Percentiles rank a stretch among this genome's conserved stretches.
These are phyloP conservation scores for Trypanosoma melophagium DNA, from an alignment of 208 protist genomes.

Conservation along the genomic window DNA sequence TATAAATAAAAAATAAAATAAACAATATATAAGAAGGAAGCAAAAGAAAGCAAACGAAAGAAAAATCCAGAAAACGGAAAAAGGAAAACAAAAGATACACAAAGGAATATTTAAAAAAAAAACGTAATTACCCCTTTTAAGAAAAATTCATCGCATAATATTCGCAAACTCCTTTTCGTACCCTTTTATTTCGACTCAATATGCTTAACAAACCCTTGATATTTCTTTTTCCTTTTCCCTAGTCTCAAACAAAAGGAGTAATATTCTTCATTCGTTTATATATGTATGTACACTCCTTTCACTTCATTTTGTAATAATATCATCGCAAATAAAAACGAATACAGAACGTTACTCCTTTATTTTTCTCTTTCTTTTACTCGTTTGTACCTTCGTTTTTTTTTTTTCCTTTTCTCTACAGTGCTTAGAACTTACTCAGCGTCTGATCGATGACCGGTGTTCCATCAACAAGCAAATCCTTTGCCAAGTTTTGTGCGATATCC, in stretches of 20 bases:
- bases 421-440: constrained; percentile 25
- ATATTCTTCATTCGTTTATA: background rate
- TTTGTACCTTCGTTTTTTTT: background rate
- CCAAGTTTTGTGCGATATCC: constrained; percentile 59
- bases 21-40: constrained; percentile 22
- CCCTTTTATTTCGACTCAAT: too few relatives aligned
- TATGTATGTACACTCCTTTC: background rate
- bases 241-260: too few relatives aligned
- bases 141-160: too few relatives aligned
- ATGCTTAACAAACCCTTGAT: too few relatives aligned
- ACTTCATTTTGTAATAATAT: background rate
- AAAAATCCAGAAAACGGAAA: constrained; percentile 10
- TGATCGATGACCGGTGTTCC: constrained; percentile 31
- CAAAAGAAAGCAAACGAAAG: background rate
- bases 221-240: too few relatives aligned
- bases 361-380: too few relatives aligned
- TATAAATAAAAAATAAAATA: constrained; percentile 21
- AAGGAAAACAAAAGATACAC: background rate
- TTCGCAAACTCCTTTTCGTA: too few relatives aligned
- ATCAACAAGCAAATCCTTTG: constrained; percentile 75
- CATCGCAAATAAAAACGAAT: background rate
- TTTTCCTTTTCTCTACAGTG: background rate
- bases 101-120: too few relatives aligned
- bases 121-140: too few relatives aligned
- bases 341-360: background rate